Conservation (phyloP, 495 filamentous ascomycete species). For the Diplogelasinospora grovesii region DNA sequence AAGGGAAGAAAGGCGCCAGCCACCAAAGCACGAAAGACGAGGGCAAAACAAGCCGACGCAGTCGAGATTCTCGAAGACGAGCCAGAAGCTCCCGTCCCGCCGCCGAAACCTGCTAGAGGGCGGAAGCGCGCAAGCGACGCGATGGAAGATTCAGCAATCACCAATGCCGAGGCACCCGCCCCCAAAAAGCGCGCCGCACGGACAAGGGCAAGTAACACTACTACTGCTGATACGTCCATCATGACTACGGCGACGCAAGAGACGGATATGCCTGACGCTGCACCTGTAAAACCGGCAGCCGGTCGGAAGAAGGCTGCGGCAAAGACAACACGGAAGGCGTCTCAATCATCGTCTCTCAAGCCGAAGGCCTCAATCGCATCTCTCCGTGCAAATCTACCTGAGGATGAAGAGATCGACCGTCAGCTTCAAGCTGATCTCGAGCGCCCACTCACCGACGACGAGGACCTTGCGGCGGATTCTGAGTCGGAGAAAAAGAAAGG, state of each 20-base stretch:
- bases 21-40: conserved; percentile 41
- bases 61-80: conserved; percentile 43
- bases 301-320: conserved; percentile 30
- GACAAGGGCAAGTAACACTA: conserved; percentile 27
- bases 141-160: conserved; percentile 37
- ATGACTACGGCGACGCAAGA: conserved; percentile 21
- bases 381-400: conserved; percentile 34
- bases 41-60: conserved; percentile 54
- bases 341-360: conserved; percentile 41
- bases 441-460: conserved; percentile 50
- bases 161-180: conserved; percentile 45
- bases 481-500: conserved; percentile 28
- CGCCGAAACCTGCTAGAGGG: conserved; percentile 40
- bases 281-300: conserved; percentile 17
- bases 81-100: conserved; percentile 30
- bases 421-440: conserved; percentile 63
- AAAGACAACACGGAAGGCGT: conserved; percentile 47
- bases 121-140: conserved; percentile 64
- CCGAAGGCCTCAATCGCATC: conserved; percentile 30
- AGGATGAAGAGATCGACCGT: conserved; percentile 64
- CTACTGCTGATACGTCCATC: conserved; percentile 16
- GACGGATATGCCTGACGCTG: conserved; percentile 28
- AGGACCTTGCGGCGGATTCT: conserved; percentile 33
- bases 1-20: conserved; percentile 30
- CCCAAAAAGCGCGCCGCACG: conserved; percentile 62